phyloP scores from a whole-genome alignment of 306 rosid genomes.

The Cucurbita pepo region DNA sequence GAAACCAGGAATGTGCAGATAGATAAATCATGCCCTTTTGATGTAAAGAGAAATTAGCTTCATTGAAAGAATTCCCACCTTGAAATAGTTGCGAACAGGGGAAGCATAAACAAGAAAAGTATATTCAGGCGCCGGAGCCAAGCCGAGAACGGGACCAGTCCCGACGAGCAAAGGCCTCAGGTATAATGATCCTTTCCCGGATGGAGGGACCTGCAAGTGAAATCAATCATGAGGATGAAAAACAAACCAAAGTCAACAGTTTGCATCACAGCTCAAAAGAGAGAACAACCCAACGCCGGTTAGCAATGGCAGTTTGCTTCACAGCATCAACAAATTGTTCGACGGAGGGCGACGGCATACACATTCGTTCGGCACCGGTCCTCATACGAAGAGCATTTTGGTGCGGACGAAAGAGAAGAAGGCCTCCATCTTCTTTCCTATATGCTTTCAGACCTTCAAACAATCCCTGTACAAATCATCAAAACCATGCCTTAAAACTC shows the following conservation, averaged over 20 bases:
- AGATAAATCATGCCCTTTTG: neutral
- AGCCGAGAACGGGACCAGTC: slow-evolving; percentile 66
- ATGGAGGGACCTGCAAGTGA: slow-evolving; percentile 58
- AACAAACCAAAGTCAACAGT: neutral
- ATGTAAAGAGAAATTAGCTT: neutral
- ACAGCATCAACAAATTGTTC: slow-evolving; percentile 58
- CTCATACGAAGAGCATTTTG: slow-evolving; percentile 61
- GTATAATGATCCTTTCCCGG: slow-evolving; percentile 67
- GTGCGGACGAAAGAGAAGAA: slow-evolving; percentile 70
- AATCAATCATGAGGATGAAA: neutral
- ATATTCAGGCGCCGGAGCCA: slow-evolving; percentile 67
- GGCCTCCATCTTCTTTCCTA: slow-evolving; percentile 54
- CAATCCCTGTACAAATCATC: slow-evolving; percentile 33
- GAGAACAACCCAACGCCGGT: slow-evolving; percentile 61
- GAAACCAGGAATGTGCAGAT: neutral
- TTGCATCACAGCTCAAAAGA: neutral
- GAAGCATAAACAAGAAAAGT: slow-evolving; percentile 68
- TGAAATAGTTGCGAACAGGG: slow-evolving; percentile 87
- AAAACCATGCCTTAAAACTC: neutral
- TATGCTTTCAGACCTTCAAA: slow-evolving; percentile 84
- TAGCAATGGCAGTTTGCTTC: slow-evolving; percentile 55
- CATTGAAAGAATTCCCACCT: slow-evolving; percentile 16
- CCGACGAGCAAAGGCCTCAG: slow-evolving; percentile 79
- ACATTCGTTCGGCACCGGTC: slow-evolving; percentile 69
- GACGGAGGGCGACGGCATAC: slow-evolving; percentile 66